Conservation (phyloP, 163 green algal species). For the Coccomyxa subellipsoidea region DNA sequence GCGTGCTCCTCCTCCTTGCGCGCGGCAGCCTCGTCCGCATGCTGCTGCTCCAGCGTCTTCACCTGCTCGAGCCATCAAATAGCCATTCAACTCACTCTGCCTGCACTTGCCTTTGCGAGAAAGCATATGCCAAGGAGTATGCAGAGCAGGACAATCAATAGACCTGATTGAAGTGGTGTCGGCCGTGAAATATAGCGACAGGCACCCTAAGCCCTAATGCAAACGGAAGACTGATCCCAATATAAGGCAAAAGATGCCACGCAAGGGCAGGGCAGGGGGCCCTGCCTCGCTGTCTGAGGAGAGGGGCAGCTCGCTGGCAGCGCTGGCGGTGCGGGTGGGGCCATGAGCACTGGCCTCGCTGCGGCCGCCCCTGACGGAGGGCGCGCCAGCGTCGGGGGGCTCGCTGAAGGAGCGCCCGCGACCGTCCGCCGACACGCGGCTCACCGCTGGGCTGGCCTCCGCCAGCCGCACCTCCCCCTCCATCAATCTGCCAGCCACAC, state of each 20-base stretch:
- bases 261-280: too few species aligned
- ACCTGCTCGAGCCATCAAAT: not conserved
- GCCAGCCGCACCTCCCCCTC: not conserved
- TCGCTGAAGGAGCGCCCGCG: not conserved
- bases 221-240: too few species aligned
- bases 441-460: not conserved
- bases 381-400: not conserved
- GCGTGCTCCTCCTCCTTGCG: not conserved
- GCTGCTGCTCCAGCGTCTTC: conserved; percentile 4
- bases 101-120: too few species aligned
- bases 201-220: too few species aligned
- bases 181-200: too few species aligned
- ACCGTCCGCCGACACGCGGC: not conserved
- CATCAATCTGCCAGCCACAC: not conserved
- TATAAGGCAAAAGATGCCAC: too few species aligned
- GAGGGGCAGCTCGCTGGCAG: not conserved
- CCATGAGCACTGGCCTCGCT: not conserved
- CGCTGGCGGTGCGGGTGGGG: not conserved
- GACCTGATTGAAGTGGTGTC: not conserved
- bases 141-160: not conserved
- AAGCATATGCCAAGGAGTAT: too few species aligned
- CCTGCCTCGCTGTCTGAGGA: not conserved
- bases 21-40: not conserved
- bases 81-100: too few species aligned
- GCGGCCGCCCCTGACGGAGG: not conserved